A percentile compares a stretch with the other conserved stretches of the same genome.
Conservation (phyloP, 116 monocot species). For the Cymodocea nodosa region DNA sequence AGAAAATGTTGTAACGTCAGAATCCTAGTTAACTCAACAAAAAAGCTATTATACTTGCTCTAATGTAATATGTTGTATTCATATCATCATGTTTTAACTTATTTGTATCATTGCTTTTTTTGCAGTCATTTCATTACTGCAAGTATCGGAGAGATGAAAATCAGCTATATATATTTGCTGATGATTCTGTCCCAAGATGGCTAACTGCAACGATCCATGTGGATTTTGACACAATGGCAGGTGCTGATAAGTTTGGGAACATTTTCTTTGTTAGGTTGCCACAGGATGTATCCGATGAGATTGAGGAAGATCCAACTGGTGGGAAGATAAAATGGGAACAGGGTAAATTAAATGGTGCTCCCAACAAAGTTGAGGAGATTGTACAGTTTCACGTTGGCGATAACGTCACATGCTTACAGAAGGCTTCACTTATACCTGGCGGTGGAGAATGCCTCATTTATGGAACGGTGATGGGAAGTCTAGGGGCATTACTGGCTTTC, state of each 20-base stretch:
- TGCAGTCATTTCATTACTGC: slow-evolving; percentile 98
- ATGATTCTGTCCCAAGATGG: slow-evolving; percentile 93
- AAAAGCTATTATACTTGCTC: too few relatives aligned
- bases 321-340: slow-evolving; percentile 98
- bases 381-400: slow-evolving; percentile 95
- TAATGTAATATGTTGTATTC: too few relatives aligned
- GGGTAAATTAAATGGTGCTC: slow-evolving; percentile 88
- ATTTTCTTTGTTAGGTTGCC: slow-evolving; percentile 81
- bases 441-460: slow-evolving; percentile 88
- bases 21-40: too few relatives aligned
- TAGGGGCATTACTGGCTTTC: slow-evolving; percentile 87
- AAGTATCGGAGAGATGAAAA: slow-evolving; percentile 93
- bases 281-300: slow-evolving; percentile 92
- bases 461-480: slow-evolving; percentile 97
- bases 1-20: too few relatives aligned
- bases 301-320: slow-evolving; percentile 97
- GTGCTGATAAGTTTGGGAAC: slow-evolving; percentile 96
- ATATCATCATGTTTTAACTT: background rate
- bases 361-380: slow-evolving; percentile 89
- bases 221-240: slow-evolving; percentile 98
- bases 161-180: slow-evolving; percentile 91
- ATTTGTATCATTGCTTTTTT: background rate
- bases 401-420: slow-evolving; percentile 80
- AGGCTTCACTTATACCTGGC: slow-evolving; percentile 85
- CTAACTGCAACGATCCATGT: slow-evolving; percentile 83